Percentiles rank a stretch among this genome's conserved stretches.
phyloP scores from a whole-genome alignment of 2,329 filamentous ascomycete species.

The Diaporthe nobilis region DNA sequence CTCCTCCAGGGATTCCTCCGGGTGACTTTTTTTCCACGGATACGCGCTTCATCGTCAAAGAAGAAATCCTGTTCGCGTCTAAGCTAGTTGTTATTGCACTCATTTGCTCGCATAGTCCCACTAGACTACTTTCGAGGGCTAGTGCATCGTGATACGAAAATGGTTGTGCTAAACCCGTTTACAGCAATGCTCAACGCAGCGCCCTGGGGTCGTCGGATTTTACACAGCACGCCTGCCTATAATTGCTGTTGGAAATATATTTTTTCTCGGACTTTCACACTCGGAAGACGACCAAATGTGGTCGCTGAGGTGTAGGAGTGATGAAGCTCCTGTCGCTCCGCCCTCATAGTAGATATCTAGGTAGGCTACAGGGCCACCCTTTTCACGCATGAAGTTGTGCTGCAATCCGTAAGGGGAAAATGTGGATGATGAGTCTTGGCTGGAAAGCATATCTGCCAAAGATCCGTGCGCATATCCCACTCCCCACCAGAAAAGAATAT shows the following conservation, averaged over 20 bases:
- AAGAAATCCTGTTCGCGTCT: neutral
- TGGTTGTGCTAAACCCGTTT: neutral
- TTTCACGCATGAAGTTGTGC: neutral
- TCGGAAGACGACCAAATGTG: neutral
- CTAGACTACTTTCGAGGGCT: neutral
- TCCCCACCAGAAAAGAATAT: neutral
- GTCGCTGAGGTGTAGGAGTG: neutral
- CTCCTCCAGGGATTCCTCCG: neutral
- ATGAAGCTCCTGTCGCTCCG: neutral
- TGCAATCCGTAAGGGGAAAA: neutral
- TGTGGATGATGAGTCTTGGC: neutral
- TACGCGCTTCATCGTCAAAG: neutral
- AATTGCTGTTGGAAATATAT: neutral
- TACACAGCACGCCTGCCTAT: too few relatives aligned
- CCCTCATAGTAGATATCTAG: neutral
- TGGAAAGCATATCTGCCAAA: neutral
- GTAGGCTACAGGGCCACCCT: neutral
- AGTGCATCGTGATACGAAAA: neutral
- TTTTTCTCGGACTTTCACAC: neutral
- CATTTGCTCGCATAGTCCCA: constrained; percentile 7
- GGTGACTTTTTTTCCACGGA: neutral
- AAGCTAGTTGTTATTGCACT: neutral
- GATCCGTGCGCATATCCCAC: neutral
- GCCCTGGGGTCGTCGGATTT: neutral
- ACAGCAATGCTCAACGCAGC: neutral